Evolutionary conservation across 1,139 yeast genomes (phyloP).

Genomic region (Yamadazyma dendronema): DNA sequence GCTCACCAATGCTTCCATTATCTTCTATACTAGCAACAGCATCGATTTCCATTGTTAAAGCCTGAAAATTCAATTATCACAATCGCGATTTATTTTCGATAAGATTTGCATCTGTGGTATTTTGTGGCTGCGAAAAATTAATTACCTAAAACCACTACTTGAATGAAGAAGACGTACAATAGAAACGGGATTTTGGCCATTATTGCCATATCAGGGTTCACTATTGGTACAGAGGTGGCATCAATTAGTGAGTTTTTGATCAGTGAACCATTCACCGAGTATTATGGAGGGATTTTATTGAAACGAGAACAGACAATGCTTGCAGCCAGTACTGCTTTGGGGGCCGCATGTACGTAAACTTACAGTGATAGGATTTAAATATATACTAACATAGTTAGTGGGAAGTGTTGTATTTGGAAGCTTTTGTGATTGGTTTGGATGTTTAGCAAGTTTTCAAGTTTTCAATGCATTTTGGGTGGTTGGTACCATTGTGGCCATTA

Average conservation of each 20-base stretch:
- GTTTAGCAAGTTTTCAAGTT: slow-evolving; percentile 24
- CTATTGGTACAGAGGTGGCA: slow-evolving; percentile 32
- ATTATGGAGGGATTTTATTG: slow-evolving; percentile 23
- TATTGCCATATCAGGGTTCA: slow-evolving; percentile 27
- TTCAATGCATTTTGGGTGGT: slow-evolving; percentile 27
- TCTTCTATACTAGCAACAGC: too few species aligned
- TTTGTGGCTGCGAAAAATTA: slow-evolving; percentile 7
- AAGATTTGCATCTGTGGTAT: neutral
- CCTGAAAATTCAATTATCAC: too few species aligned
- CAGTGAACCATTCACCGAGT: slow-evolving; percentile 21
- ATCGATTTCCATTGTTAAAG: slow-evolving; percentile 9
- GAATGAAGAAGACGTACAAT: slow-evolving; percentile 18
- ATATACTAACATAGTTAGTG: slow-evolving; percentile 18
- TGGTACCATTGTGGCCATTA: slow-evolving; percentile 24
- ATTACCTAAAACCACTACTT: slow-evolving; percentile 9
- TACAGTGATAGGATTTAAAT: neutral
- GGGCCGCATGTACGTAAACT: slow-evolving; percentile 18
- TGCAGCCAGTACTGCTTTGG: slow-evolving; percentile 29
- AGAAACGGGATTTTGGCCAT: slow-evolving; percentile 17
- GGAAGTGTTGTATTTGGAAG: slow-evolving; percentile 34
- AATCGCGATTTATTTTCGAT: too few species aligned
- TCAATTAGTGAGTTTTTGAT: slow-evolving; percentile 25
- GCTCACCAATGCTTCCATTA: too few species aligned
- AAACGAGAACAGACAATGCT: slow-evolving; percentile 27
- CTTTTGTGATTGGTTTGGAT: slow-evolving; percentile 30